Percentiles rank a stretch among this genome's conserved stretches.
phyloP scores from a whole-genome alignment of 116 monocot genomes.

The Cymodocea nodosa region DNA sequence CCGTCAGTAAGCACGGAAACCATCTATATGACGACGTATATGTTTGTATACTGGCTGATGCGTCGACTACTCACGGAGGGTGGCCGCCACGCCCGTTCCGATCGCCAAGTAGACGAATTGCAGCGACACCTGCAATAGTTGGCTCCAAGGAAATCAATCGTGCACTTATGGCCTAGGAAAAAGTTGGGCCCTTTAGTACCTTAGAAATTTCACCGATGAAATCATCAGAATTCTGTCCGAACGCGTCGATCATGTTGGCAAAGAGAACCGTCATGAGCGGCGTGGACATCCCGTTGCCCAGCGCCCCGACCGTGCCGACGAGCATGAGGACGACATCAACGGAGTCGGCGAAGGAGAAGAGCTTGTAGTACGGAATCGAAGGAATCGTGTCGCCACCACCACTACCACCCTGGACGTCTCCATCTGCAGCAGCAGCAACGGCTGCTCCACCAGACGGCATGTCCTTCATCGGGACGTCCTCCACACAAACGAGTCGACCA shows the following conservation, averaged over 20 bases:
- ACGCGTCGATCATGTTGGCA: conserved; percentile 17
- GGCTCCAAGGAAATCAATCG: too few species aligned
- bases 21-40: too few species aligned
- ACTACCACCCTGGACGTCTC: too few species aligned
- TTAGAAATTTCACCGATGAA: conserved; percentile 17
- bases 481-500: too few species aligned
- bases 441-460: too few species aligned
- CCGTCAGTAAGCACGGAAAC: too few species aligned
- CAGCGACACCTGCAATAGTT: neutral
- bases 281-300: conserved; percentile 23
- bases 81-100: neutral
- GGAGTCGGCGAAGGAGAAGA: conserved; percentile 35
- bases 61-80: neutral
- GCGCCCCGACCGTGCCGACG: conserved; percentile 22
- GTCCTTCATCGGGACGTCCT: too few species aligned
- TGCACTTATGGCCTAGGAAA: too few species aligned
- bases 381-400: neutral
- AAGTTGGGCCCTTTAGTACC: too few species aligned
- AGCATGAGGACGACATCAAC: conserved; percentile 28
- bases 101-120: conserved; percentile 6
- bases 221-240: conserved; percentile 12
- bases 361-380: conserved; percentile 9
- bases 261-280: conserved; percentile 28
- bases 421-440: too few species aligned
- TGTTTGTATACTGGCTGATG: too few species aligned